Conservation (phyloP, 108 stramenopile genomes). For the Aurantiochytrium sp. region DNA sequence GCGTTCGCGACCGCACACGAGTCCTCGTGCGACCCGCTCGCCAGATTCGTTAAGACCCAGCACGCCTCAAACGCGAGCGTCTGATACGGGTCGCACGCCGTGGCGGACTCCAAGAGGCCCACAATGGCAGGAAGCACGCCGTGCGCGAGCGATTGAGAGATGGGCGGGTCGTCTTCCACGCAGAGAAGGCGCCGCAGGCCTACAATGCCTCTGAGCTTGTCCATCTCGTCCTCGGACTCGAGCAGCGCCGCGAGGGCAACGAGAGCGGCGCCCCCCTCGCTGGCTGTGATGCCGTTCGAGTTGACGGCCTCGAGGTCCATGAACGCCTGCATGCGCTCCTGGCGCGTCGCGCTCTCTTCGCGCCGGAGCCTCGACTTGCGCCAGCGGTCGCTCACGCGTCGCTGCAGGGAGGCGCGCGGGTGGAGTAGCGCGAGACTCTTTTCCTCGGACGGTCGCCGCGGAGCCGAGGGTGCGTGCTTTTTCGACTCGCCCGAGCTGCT, state of each 20-base stretch:
- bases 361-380: background rate
- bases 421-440: background rate
- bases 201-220: background rate
- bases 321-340: background rate
- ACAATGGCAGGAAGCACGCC: background rate
- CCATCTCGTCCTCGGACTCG: background rate
- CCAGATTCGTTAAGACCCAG: conserved; percentile 98
- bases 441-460: too few relatives aligned
- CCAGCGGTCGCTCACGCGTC: background rate
- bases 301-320: background rate
- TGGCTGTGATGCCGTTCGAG: background rate
- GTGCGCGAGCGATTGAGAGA: background rate
- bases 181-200: background rate
- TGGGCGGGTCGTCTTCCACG: background rate
- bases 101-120: conserved; percentile 86
- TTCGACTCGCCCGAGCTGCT: too few relatives aligned
- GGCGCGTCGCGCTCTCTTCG: background rate
- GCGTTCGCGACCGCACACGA: conserved; percentile 91
- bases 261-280: background rate
- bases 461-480: too few relatives aligned
- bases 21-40: conserved; percentile 90
- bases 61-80: conserved; percentile 97
- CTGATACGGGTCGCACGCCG: conserved; percentile 75
- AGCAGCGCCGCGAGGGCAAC: background rate
- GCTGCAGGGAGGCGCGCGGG: background rate